phyloP scores from a whole-genome alignment of 768 basidiomycete species.

The Rhodocollybia butyracea region DNA sequence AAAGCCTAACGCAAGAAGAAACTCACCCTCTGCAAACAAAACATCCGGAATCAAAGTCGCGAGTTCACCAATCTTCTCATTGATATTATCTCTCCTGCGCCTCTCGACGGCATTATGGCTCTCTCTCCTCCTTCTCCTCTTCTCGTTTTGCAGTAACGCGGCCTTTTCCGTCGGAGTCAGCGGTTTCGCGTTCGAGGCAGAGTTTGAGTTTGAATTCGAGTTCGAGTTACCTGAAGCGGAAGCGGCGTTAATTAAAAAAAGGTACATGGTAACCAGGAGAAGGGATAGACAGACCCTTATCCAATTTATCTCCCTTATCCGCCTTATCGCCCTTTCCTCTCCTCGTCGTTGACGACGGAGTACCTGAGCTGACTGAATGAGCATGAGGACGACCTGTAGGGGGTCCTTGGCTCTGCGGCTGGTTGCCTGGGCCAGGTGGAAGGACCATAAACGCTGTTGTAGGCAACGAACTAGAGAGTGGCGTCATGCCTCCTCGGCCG shows the following conservation, averaged over 20 bases:
- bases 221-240: too few species aligned
- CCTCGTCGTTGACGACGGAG: not conserved
- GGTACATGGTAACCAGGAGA: too few species aligned
- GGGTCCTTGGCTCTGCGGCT: not conserved
- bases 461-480: not conserved
- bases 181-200: not conserved
- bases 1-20: constrained; percentile 8
- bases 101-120: constrained; percentile 93
- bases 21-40: constrained; percentile 45
- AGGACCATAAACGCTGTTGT: not conserved
- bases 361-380: not conserved
- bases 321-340: too few species aligned
- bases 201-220: too few species aligned
- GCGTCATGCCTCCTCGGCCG: not conserved
- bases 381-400: not conserved
- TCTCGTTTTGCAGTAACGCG: constrained; percentile 71
- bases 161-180: constrained; percentile 37
- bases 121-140: constrained; percentile 75
- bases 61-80: constrained; percentile 91
- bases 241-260: too few species aligned
- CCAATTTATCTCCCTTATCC: too few species aligned
- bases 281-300: too few species aligned
- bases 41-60: constrained; percentile 87
- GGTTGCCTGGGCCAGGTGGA: not conserved
- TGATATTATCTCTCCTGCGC: constrained; percentile 86